phyloP scores from a whole-genome alignment of 352 stramenopile species.

The Globisporangium camurandrum region DNA sequence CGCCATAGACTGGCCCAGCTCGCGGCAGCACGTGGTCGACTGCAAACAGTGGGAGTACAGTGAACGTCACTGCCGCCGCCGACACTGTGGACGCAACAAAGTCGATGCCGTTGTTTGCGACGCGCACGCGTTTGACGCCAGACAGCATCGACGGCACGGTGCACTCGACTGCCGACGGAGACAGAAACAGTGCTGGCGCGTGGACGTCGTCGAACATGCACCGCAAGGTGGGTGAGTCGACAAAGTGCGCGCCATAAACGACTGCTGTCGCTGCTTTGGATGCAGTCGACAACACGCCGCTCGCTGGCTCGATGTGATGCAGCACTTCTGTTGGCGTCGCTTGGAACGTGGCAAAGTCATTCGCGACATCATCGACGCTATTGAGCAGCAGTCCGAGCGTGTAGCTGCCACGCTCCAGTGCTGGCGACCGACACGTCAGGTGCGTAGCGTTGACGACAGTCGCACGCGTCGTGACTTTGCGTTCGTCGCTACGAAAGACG shows the following conservation, averaged over 20 bases:
- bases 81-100: constrained; percentile 17
- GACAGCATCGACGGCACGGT: constrained; percentile 35
- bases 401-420: constrained; percentile 20
- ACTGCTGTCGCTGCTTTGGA: constrained; percentile 16
- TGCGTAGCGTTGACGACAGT: not conserved
- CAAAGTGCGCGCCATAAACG: constrained; percentile 39
- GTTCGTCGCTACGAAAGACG: constrained; percentile 32
- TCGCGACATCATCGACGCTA: constrained; percentile 10
- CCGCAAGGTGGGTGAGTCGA: constrained; percentile 27
- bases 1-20: constrained; percentile 22
- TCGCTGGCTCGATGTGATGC: constrained; percentile 15
- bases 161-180: constrained; percentile 39
- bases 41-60: constrained; percentile 27
- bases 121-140: constrained; percentile 27
- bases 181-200: constrained; percentile 32
- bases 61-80: constrained; percentile 12
- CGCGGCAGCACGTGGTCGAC: constrained; percentile 24
- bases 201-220: constrained; percentile 38
- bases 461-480: constrained; percentile 5
- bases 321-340: constrained; percentile 26
- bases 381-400: constrained; percentile 23
- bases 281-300: constrained; percentile 18
- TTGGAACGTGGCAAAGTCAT: constrained; percentile 25
- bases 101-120: constrained; percentile 59
- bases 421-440: constrained; percentile 21